phyloP scores from a whole-genome alignment of 2,329 filamentous ascomycete species.

The Fusarium transvaalense region DNA sequence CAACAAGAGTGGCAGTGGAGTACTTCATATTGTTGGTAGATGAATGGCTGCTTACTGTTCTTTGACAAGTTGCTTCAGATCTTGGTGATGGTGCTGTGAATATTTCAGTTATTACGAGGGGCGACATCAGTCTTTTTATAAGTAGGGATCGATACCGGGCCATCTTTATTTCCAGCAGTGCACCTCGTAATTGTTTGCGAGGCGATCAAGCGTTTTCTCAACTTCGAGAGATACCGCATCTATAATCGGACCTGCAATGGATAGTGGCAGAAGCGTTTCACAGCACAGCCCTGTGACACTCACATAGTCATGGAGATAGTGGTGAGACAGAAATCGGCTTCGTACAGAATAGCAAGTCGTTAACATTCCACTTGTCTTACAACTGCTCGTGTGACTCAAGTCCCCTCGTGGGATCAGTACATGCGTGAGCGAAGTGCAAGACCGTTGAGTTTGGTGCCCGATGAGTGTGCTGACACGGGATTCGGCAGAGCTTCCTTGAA shows the following conservation, averaged over 20 bases:
- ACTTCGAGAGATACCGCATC: background rate
- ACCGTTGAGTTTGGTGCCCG: too few species aligned
- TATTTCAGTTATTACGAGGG: accelerated
- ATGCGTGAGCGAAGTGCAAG: too few species aligned
- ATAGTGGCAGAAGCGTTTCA: background rate
- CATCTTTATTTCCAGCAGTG: too few species aligned
- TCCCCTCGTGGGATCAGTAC: too few species aligned
- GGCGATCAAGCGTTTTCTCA: background rate
- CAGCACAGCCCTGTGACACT: background rate
- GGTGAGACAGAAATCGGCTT: too few species aligned
- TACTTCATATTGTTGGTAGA: conserved; percentile 11
- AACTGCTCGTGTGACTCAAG: too few species aligned
- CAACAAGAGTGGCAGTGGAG: background rate
- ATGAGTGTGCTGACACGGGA: too few species aligned
- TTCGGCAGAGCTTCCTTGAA: too few species aligned
- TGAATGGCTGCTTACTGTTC: background rate
- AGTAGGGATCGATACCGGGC: background rate
- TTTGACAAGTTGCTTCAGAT: accelerated
- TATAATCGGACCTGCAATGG: background rate
- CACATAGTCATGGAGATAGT: too few species aligned
- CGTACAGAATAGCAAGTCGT: too few species aligned
- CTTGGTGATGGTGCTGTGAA: accelerated
- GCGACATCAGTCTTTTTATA: accelerated
- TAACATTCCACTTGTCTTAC: too few species aligned
- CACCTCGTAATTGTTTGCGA: accelerated